Base-by-base conservation (phyloP, 148 eudicot genomes). In the Amaranthus cruentus region DNA sequence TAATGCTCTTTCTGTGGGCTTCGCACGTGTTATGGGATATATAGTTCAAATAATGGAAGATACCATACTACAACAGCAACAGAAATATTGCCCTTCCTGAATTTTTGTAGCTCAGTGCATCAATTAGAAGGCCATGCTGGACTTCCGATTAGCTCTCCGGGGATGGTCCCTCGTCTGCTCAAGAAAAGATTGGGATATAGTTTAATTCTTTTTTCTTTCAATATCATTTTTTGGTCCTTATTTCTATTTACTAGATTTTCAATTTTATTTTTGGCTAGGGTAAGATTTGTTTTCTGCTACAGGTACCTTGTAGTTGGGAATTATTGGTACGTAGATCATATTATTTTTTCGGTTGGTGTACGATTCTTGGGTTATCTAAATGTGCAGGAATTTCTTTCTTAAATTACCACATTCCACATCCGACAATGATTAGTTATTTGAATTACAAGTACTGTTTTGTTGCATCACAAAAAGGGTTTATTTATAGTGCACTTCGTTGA, bases 381-480 rank as follows among this genome's bases (percentile, higher is more conserved):
- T 86, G 86, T 87, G 87, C 91, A 86, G 87, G 82, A 77, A 81
- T 28, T 70, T 81, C 73, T 59, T 82, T 80, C 69, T 71, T 91
- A 85, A 87, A 58, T 71, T 28, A 28, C 38, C 38, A 28, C 38
- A 71, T 73, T 68, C 65, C 59, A 48, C 68, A 70, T 72, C 6
- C 72, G 52, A 52, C 66, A n/a, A 48, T 71, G 60, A 43, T 62
- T 13, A 72, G 59, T 63, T 47, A 64, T 58, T 71, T 28, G 1
- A 1, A 28, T 28, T 28, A 28, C 38, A 28, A 28, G 38, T 28
- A 28, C 38, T 28, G 38, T 28, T 28, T 28, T 28, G 38, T 28
- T 28, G 38, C 2, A 0, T 28, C 38, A 28, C 38, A 28, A 28
- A 28, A 1, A 28, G 2, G 38, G 38, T 28, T 28, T 28, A 28